Conservation (phyloP, 345 rosid genomes). For the Conringia planisiliqua region DNA sequence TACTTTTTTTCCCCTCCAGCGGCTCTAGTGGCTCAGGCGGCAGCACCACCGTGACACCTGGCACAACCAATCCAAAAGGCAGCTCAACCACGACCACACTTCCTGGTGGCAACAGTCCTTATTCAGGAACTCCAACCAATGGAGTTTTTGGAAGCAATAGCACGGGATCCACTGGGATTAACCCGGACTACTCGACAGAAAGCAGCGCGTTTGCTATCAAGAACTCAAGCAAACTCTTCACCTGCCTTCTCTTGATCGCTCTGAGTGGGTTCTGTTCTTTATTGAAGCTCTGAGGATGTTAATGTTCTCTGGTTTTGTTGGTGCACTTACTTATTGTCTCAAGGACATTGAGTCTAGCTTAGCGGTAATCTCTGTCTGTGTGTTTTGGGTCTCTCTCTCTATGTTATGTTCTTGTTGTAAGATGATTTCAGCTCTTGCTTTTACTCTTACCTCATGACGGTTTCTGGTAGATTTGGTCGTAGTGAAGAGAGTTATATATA, state of each 20-base stretch:
- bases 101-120: slow-evolving; percentile 36
- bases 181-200: slow-evolving; percentile 33
- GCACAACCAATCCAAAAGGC: slow-evolving; percentile 31
- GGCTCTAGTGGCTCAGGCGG: slow-evolving; percentile 24
- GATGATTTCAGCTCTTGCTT: slow-evolving; percentile 14
- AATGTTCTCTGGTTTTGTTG: slow-evolving; percentile 11
- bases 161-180: slow-evolving; percentile 26
- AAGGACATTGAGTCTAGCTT: slow-evolving; percentile 30
- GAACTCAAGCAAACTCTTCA: slow-evolving; percentile 22
- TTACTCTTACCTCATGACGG: slow-evolving; percentile 1
- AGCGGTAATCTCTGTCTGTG: slow-evolving; percentile 9
- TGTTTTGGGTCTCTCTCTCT: slow-evolving; percentile 17
- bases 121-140: slow-evolving; percentile 25
- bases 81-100: slow-evolving; percentile 33
- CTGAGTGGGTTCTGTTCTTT: slow-evolving; percentile 19
- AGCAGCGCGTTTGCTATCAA: slow-evolving; percentile 18
- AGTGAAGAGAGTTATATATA: slow-evolving; percentile 1
- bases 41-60: slow-evolving; percentile 26
- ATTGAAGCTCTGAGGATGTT: slow-evolving; percentile 23
- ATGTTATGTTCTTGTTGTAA: slow-evolving; percentile 17
- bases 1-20: background rate
- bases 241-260: slow-evolving; percentile 18
- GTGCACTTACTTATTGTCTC: slow-evolving; percentile 24
- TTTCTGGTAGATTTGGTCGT: slow-evolving; percentile 8
- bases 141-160: slow-evolving; percentile 31